Evolutionary conservation across 805 yeast genomes (phyloP).

Genomic region (Ogataea philodendri): DNA sequence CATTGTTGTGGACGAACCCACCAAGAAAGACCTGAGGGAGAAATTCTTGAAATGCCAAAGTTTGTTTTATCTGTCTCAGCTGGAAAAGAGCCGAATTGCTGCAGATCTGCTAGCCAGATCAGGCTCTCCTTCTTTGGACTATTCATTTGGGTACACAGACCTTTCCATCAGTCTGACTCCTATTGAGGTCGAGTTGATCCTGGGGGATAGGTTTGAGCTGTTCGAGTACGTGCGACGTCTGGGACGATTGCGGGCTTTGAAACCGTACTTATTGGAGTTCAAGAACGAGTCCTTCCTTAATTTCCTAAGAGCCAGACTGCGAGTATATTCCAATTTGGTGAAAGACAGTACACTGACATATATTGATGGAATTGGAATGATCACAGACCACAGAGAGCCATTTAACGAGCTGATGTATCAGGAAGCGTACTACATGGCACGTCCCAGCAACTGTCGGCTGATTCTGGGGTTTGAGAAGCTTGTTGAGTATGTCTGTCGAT

Average conservation of each 20-base stretch:
- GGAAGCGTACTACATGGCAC: constrained; percentile 3
- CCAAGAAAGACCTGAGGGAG: constrained; percentile 3
- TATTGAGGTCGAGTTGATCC: constrained; percentile 13
- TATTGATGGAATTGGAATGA: constrained; percentile 1
- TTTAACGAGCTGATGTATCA: constrained; percentile 1
- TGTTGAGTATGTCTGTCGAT: constrained; percentile 8
- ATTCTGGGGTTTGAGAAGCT: constrained; percentile 13
- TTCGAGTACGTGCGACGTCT: constrained; percentile 12
- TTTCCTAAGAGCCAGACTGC: constrained; percentile 4
- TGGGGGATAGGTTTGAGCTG: constrained; percentile 10
- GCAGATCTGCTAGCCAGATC: constrained; percentile 6
- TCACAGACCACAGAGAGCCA: background rate
- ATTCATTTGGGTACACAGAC: constrained; percentile 5
- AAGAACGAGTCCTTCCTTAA: constrained; percentile 6
- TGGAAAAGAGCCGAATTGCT: constrained; percentile 8
- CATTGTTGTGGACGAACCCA: constrained; percentile 9
- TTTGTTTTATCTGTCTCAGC: constrained; percentile 11
- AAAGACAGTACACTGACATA: background rate
- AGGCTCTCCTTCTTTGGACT: constrained; percentile 1
- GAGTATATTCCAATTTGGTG: constrained; percentile 2
- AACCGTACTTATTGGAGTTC: constrained; percentile 10
- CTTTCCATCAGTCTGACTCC: constrained; percentile 11
- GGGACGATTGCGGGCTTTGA: constrained; percentile 7
- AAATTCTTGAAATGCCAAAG: constrained; percentile 1
- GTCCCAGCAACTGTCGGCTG: constrained; percentile 3